Evolutionary conservation across 1,284 basidiomycete genomes (phyloP).

Genomic region (Leccinum subrobustum): DNA sequence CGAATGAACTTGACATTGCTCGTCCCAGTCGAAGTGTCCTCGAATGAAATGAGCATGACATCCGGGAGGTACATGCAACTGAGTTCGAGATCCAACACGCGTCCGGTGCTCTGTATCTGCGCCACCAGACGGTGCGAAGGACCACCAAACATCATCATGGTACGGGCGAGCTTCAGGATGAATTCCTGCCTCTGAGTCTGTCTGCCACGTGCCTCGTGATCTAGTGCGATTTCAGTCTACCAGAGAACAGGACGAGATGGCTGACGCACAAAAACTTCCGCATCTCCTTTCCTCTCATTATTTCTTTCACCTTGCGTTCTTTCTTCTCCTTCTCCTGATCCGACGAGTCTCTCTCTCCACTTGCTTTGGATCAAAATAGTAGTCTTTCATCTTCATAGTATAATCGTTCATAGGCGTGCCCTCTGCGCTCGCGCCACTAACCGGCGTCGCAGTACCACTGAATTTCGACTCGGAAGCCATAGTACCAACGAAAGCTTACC

Average conservation of each 20-base stretch:
- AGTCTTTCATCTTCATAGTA: conserved; percentile 22
- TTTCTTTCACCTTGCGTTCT: conserved; percentile 38
- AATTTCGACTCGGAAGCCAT: too few species aligned
- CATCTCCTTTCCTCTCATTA: conserved; percentile 46
- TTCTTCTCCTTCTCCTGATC: conserved; percentile 24
- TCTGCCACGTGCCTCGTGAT: conserved; percentile 90
- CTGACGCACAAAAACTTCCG: conserved; percentile 69
- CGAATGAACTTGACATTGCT: conserved; percentile 85
- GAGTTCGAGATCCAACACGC: conserved; percentile 81
- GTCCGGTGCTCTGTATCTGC: conserved; percentile 84
- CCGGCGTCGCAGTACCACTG: conserved; percentile 22
- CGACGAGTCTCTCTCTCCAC: conserved; percentile 19
- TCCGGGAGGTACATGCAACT: conserved; percentile 88
- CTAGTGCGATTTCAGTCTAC: conserved; percentile 36
- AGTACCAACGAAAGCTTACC: too few species aligned
- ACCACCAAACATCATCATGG: conserved; percentile 95
- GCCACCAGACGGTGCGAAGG: conserved; percentile 88
- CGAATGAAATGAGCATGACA: conserved; percentile 80
- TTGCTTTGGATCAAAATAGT: conserved; percentile 24
- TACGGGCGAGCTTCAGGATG: conserved; percentile 83
- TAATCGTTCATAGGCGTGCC: conserved; percentile 24
- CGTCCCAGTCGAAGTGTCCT: conserved; percentile 82
- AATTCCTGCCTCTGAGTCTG: conserved; percentile 77
- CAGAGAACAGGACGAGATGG: not conserved
- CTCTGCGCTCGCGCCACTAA: conserved; percentile 14